phyloP scores from a whole-genome alignment of 805 yeast genomes.

The Candida easanensis region DNA sequence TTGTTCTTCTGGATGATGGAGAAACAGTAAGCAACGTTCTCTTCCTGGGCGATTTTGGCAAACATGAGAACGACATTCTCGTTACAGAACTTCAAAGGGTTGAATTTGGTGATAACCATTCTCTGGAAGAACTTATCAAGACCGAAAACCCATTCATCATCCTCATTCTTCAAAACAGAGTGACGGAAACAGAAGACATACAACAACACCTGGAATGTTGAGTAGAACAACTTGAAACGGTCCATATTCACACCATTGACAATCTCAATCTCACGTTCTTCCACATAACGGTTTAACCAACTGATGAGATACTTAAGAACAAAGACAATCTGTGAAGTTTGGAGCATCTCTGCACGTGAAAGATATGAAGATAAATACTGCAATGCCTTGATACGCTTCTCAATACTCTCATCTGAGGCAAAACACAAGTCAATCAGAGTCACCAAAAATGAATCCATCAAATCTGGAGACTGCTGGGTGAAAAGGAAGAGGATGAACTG shows the following conservation, averaged over 20 bases:
- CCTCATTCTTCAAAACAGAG: conserved; percentile 44
- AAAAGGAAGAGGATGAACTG: conserved; percentile 82
- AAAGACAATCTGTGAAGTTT: conserved; percentile 71
- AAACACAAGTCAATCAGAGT: conserved; percentile 81
- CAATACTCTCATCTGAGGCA: conserved; percentile 61
- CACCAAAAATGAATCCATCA: conserved; percentile 82
- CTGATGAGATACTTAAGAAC: conserved; percentile 79
- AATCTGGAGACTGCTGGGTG: conserved; percentile 77
- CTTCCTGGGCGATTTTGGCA: conserved; percentile 87
- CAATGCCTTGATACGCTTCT: conserved; percentile 81
- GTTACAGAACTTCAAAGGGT: conserved; percentile 90
- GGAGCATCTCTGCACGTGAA: conserved; percentile 76
- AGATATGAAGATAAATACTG: conserved; percentile 89
- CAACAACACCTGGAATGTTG: conserved; percentile 84
- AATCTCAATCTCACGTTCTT: conserved; percentile 84
- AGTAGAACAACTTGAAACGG: conserved; percentile 82
- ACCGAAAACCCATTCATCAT: conserved; percentile 68
- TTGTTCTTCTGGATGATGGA: conserved; percentile 90
- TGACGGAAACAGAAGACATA: conserved; percentile 92
- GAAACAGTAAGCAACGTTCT: conserved; percentile 89
- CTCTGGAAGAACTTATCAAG: conserved; percentile 86
- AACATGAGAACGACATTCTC: conserved; percentile 91
- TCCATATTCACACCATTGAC: conserved; percentile 75
- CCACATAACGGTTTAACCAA: conserved; percentile 80
- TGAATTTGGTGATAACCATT: conserved; percentile 81